Evolutionary conservation across 192 early-diverging fungal genomes (phyloP), one percentile per base, ranked within the genome.

Genomic region (Coemansia sp.): DNA sequence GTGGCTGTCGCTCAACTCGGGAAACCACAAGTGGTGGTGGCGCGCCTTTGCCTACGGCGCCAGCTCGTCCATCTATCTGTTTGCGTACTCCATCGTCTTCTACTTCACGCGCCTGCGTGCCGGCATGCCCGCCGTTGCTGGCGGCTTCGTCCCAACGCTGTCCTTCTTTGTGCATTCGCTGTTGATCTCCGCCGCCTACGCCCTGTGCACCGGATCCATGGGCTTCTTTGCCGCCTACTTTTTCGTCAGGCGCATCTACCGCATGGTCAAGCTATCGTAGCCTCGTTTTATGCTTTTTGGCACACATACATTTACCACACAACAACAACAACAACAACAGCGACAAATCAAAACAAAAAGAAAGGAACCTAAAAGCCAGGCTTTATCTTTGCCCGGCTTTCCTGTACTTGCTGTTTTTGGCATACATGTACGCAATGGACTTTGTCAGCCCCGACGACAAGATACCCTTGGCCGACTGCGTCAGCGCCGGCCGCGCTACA

Each of bases 11-110:
- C 79, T 93, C 9, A 84, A 84, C 66, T 63, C 75, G 16, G 85
- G 91, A 62, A 83, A 94, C 64, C 94, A 93, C 72, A 84, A 85
- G 49, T 95, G 95, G 93, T 96, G 94, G 94, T 98, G 96, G 96
- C 77, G 91, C 52, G 87, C 92, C 6, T 97, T 95, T 81, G 84
- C 91, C 16, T 88, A 92, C 7, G 86, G 88, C 9, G 93, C 85
- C 12, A 88, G 89, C 55, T 92, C 88, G 10, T 86, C 89, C 11
- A 48, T 90, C 60, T 96, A 95, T 77, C 87, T 95, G 39, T 92
- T 93, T 70, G 72, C 89, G 43, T 95, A 96, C 81, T 81, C 90
- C 46, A 82, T 92, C 63, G 73, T 87, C 52, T 96, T 91, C 72
- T 90, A 89, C 76, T 80, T 84, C 24, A 91, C 86, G 14, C 78